phyloP scores from a whole-genome alignment of 1,284 basidiomycete genomes.

The Pseudozyma pruni region DNA sequence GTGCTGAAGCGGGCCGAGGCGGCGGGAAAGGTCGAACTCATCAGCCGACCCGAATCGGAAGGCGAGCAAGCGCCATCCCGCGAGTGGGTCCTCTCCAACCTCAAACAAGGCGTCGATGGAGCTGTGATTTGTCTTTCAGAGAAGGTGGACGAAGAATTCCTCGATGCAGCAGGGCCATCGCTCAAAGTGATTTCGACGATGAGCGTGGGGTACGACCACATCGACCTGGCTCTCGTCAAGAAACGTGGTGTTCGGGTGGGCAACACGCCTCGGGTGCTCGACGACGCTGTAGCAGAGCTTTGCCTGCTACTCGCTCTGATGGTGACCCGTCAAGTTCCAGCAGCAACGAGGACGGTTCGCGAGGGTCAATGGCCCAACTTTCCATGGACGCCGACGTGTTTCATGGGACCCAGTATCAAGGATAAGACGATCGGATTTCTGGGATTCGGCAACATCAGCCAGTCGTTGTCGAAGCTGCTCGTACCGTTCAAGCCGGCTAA shows the following conservation, averaged over 20 bases:
- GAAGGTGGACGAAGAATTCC: constrained; percentile 73
- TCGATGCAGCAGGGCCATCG: constrained; percentile 68
- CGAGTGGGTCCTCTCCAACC: constrained; percentile 82
- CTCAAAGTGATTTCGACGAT: constrained; percentile 87
- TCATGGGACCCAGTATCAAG: constrained; percentile 78
- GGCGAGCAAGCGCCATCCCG: constrained; percentile 66
- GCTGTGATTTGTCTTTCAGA: constrained; percentile 79
- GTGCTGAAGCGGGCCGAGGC: constrained; percentile 28
- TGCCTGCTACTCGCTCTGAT: constrained; percentile 88
- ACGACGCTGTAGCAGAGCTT: constrained; percentile 89
- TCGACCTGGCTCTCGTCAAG: constrained; percentile 77
- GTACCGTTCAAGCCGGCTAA: constrained; percentile 45
- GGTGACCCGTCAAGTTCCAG: constrained; percentile 81
- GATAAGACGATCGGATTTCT: constrained; percentile 83
- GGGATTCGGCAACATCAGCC: constrained; percentile 83
- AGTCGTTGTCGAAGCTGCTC: constrained; percentile 41
- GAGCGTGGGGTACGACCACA: constrained; percentile 77
- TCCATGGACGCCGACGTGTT: constrained; percentile 76
- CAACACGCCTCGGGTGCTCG: constrained; percentile 89
- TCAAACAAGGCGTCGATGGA: constrained; percentile 75
- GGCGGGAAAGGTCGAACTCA: constrained; percentile 65
- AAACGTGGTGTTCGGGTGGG: constrained; percentile 79
- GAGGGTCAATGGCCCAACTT: constrained; percentile 76
- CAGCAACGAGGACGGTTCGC: constrained; percentile 75
- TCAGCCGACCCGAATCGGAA: constrained; percentile 77